Percentiles rank a stretch among this genome's conserved stretches.
These are phyloP conservation scores for Pseudotsuga menziesii DNA, from an alignment of 75 land plant species.

Conservation along the genomic window DNA sequence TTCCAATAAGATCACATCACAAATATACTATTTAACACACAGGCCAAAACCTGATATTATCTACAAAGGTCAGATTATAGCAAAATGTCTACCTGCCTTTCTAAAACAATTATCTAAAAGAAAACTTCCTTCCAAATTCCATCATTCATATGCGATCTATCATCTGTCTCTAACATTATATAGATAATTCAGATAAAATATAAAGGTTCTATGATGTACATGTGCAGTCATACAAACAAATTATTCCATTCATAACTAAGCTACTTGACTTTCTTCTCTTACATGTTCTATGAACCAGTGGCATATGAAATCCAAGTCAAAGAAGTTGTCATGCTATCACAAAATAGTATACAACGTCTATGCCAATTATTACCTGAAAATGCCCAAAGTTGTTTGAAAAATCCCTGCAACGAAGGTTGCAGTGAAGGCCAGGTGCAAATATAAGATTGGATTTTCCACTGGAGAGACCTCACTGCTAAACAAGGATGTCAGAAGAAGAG, in stretches of 20 bases:
- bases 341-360: background rate
- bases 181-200: too few relatives aligned
- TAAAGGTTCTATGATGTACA: too few relatives aligned
- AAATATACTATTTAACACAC: background rate
- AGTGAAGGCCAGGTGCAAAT: constrained; percentile 62
- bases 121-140: background rate
- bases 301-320: background rate
- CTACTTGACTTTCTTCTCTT: background rate
- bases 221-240: too few relatives aligned
- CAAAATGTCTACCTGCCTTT: too few relatives aligned
- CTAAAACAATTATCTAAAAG: background rate
- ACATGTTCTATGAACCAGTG: background rate
- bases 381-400: constrained; percentile 74
- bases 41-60: background rate
- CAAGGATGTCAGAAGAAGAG: constrained; percentile 63
- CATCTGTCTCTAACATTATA: too few relatives aligned
- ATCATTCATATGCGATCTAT: background rate
- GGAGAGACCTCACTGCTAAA: constrained; percentile 48
- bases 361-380: constrained; percentile 52
- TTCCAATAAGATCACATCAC: too few relatives aligned
- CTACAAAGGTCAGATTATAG: background rate
- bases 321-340: background rate
- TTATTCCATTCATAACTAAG: too few relatives aligned
- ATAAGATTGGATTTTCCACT: constrained; percentile 25
- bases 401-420: constrained; percentile 83